phyloP scores from a whole-genome alignment of 371 early-diverging fungal genomes.

The Mucor velutinosus region DNA sequence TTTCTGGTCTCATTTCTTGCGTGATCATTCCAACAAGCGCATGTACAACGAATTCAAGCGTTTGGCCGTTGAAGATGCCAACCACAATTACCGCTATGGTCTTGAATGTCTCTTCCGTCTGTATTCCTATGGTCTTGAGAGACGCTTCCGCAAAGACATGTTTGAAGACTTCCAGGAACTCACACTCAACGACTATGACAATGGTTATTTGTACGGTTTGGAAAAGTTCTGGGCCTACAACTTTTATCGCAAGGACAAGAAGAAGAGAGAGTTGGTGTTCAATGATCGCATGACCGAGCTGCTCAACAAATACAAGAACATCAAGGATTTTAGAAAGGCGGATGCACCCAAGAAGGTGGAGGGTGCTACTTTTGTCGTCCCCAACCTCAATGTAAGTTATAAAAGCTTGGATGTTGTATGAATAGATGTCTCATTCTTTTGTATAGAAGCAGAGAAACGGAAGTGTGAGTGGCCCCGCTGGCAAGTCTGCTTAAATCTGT shows the following conservation, averaged over 20 bases:
- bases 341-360: constrained; percentile 27
- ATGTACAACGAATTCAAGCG: constrained; percentile 94
- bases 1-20: constrained; percentile 98
- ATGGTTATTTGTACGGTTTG: constrained; percentile 83
- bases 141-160: constrained; percentile 82
- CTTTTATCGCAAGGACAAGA: constrained; percentile 87
- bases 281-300: constrained; percentile 62
- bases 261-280: constrained; percentile 67
- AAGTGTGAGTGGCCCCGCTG: constrained; percentile 24
- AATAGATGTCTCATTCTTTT: background rate
- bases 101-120: constrained; percentile 92
- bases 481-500: background rate
- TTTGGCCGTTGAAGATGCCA: constrained; percentile 89
- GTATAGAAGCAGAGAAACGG: constrained; percentile 24
- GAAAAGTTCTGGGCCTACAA: constrained; percentile 98
- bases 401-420: background rate
- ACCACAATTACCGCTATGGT: constrained; percentile 89
- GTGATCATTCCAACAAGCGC: constrained; percentile 89
- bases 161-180: constrained; percentile 89
- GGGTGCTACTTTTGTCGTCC: constrained; percentile 41
- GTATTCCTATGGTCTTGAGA: constrained; percentile 95
- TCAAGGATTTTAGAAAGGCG: constrained; percentile 73
- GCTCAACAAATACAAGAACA: constrained; percentile 67
- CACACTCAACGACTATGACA: constrained; percentile 75
- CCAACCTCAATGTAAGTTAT: constrained; percentile 27